Conservation (phyloP, 2,329 filamentous ascomycete genomes). For the Fusarium abutilonis region DNA sequence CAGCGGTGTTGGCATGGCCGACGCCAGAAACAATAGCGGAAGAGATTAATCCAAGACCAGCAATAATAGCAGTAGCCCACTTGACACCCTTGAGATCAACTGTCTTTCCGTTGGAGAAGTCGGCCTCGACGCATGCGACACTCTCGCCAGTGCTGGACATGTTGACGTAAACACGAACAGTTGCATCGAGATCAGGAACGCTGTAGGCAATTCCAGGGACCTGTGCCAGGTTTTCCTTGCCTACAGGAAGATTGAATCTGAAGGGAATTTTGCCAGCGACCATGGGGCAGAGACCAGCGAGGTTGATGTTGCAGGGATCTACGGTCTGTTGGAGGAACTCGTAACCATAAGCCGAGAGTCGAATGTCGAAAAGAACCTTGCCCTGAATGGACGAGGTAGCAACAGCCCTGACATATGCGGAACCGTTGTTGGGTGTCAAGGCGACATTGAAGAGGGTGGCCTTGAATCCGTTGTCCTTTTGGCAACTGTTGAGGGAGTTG, state of each 20-base stretch:
- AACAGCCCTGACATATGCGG: constrained; percentile 77
- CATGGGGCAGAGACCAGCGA: constrained; percentile 90
- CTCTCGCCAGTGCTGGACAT: constrained; percentile 67
- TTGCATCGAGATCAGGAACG: constrained; percentile 90
- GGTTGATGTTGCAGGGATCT: constrained; percentile 76
- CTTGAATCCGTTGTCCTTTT: constrained; percentile 84
- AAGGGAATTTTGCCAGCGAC: constrained; percentile 82
- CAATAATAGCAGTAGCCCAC: constrained; percentile 89
- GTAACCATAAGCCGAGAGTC: constrained; percentile 85
- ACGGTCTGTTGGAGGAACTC: constrained; percentile 72
- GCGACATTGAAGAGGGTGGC: constrained; percentile 89
- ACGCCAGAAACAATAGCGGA: constrained; percentile 90
- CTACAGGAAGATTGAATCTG: constrained; percentile 72
- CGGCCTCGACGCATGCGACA: constrained; percentile 87
- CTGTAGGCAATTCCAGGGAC: constrained; percentile 88
- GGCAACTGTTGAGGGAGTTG: constrained; percentile 85
- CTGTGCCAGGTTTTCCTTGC: constrained; percentile 63
- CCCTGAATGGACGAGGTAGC: constrained; percentile 85
- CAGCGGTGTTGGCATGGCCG: constrained; percentile 92
- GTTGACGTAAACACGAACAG: constrained; percentile 84
- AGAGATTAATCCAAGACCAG: constrained; percentile 81
- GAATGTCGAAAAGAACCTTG: constrained; percentile 80
- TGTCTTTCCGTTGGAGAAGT: constrained; percentile 90
- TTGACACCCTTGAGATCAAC: constrained; percentile 89
- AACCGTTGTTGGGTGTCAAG: constrained; percentile 79